phyloP scores from a whole-genome alignment of 2,329 filamentous ascomycete genomes.

The Hypoxylon sp. region DNA sequence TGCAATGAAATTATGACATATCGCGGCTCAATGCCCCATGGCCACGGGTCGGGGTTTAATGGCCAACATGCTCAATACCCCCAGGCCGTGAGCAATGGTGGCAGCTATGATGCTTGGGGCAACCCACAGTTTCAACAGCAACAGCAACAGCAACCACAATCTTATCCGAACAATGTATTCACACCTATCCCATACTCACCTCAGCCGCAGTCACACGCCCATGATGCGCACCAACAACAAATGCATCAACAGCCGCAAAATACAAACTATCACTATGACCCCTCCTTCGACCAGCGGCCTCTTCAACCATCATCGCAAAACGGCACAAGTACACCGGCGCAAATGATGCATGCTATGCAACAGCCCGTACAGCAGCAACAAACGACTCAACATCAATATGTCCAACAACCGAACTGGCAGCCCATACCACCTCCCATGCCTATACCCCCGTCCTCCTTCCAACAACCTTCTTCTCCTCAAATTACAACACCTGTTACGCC shows the following conservation, averaged over 20 bases:
- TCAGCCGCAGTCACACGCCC: conserved; percentile 41
- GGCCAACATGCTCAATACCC: conserved; percentile 41
- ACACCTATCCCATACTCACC: conserved; percentile 33
- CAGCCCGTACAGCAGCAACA: conserved; percentile 51
- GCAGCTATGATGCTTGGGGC: conserved; percentile 42
- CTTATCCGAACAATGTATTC: conserved; percentile 37
- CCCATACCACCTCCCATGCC: conserved; percentile 43
- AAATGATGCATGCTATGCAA: conserved; percentile 44
- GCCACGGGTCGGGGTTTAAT: conserved; percentile 45
- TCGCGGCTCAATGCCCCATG: conserved; percentile 45
- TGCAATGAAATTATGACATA: conserved; percentile 49
- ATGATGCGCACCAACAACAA: conserved; percentile 36
- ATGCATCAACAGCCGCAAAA: conserved; percentile 41
- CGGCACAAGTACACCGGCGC: conserved; percentile 28
- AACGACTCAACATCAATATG: conserved; percentile 46
- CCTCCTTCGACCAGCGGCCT: conserved; percentile 44
- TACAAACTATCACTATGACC: conserved; percentile 43
- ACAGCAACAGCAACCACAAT: conserved; percentile 3
- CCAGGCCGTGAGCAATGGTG: conserved; percentile 35
- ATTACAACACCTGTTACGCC: conserved; percentile 9
- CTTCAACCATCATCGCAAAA: conserved; percentile 36
- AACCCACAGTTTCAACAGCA: conserved; percentile 37
- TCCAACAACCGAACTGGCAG: conserved; percentile 45
- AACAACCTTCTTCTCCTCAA: conserved; percentile 17
- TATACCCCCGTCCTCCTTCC: conserved; percentile 57